A percentile compares a stretch with the other conserved stretches of the same genome.
phyloP scores from a whole-genome alignment of 139 green algal species.

The Picochlorum sp. region DNA sequence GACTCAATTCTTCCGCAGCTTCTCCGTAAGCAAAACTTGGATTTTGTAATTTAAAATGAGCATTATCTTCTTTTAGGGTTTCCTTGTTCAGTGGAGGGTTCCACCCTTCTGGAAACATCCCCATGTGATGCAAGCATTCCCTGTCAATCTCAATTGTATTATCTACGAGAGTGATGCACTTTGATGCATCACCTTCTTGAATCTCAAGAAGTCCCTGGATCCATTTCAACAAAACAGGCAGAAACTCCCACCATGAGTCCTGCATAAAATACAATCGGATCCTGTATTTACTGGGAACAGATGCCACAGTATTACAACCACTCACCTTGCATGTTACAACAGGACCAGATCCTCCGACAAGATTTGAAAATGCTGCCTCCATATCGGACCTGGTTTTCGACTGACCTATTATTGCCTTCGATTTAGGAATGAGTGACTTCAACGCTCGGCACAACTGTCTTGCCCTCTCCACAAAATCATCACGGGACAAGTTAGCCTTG shows the following conservation, averaged over 20 bases:
- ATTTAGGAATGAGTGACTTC: background rate
- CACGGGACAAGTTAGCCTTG: conserved; percentile 9
- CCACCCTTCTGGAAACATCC: conserved; percentile 10
- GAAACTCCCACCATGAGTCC: conserved; percentile 6
- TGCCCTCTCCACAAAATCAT: conserved; percentile 6
- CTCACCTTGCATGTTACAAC: background rate
- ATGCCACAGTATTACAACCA: too few species aligned
- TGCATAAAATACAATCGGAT: background rate
- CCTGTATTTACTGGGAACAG: background rate
- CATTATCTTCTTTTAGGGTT: conserved; percentile 1
- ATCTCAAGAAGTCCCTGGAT: background rate
- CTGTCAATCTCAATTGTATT: conserved; percentile 10
- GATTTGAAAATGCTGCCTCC: background rate
- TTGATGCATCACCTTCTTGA: background rate
- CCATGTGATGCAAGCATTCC: background rate
- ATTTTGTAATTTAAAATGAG: too few species aligned
- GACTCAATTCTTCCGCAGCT: too few species aligned
- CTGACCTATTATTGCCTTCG: background rate
- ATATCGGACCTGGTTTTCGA: conserved; percentile 4
- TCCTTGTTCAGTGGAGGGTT: background rate
- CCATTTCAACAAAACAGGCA: conserved; percentile 3
- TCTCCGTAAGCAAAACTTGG: too few species aligned
- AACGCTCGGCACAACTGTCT: conserved; percentile 1
- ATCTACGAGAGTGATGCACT: conserved; percentile 2
- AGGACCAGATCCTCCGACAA: background rate